These are phyloP conservation scores for Mycena galericulata DNA, from an alignment of 768 basidiomycete species.

Conservation along the genomic window DNA sequence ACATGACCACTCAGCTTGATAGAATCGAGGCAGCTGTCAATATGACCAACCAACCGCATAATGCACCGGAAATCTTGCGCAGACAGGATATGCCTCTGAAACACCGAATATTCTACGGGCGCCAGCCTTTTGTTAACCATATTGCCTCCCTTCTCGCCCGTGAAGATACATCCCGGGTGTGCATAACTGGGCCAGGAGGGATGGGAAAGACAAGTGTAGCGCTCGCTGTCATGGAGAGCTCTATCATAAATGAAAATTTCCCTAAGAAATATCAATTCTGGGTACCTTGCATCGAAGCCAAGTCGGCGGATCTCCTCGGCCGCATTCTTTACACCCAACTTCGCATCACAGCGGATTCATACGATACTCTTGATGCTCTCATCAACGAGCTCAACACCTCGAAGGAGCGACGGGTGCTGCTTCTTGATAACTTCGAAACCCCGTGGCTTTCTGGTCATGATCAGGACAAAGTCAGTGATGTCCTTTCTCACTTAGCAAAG, in stretches of 20 bases:
- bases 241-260: constrained; percentile 39
- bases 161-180: constrained; percentile 13
- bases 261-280: constrained; percentile 41
- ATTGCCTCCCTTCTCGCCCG: constrained; percentile 18
- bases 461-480: constrained; percentile 38
- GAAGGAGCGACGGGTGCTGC: constrained; percentile 42
- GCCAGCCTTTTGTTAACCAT: constrained; percentile 21
- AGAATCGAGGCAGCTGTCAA: constrained; percentile 10
- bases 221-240: constrained; percentile 45
- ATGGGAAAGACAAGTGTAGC: constrained; percentile 55
- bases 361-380: constrained; percentile 36
- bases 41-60: not conserved
- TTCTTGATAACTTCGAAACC: constrained; percentile 57
- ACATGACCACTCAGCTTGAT: not conserved
- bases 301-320: constrained; percentile 39
- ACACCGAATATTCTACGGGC: constrained; percentile 28
- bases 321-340: constrained; percentile 40
- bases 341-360: constrained; percentile 37
- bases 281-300: constrained; percentile 50
- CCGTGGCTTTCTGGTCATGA: constrained; percentile 45
- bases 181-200: constrained; percentile 42
- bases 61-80: not conserved
- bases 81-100: constrained; percentile 27
- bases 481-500: constrained; percentile 40
- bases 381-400: constrained; percentile 37